phyloP scores from a whole-genome alignment of 257 asterid genomes.

The Rubia yunnanensis region DNA sequence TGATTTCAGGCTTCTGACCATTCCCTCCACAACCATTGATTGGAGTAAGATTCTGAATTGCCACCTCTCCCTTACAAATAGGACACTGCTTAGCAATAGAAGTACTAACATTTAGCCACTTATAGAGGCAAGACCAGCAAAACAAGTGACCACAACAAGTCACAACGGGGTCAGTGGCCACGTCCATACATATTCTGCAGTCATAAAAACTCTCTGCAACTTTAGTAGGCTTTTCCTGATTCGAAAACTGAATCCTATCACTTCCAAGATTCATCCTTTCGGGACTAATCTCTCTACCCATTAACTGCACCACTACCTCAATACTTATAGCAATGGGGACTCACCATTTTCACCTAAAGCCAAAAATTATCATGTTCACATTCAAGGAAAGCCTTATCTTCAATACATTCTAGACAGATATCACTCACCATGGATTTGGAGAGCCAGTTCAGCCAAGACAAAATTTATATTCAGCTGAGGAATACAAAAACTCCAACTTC shows the following conservation, averaged over 20 bases:
- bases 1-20: constrained; percentile 29
- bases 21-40: constrained; percentile 66
- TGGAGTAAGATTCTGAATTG: constrained; percentile 59
- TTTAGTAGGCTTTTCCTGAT: constrained; percentile 39
- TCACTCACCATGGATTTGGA: not conserved
- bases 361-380: not conserved
- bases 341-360: not conserved
- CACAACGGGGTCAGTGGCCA: constrained; percentile 87
- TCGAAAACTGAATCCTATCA: constrained; percentile 28
- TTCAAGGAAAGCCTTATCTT: not conserved
- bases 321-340: not conserved
- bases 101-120: constrained; percentile 62
- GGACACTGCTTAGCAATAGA: constrained; percentile 90
- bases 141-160: constrained; percentile 97
- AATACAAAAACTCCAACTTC: not conserved
- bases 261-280: constrained; percentile 33
- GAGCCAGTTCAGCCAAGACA: not conserved
- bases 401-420: not conserved
- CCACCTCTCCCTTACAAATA: constrained; percentile 92
- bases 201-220: constrained; percentile 73
- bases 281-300: not conserved
- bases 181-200: constrained; percentile 85
- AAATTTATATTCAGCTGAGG: not conserved
- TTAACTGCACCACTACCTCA: not conserved
- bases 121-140: constrained; percentile 94